A percentile compares a stretch with the other conserved stretches of the same genome.
phyloP scores from a whole-genome alignment of 108 stramenopile species.

The Craspedostauros australis region DNA sequence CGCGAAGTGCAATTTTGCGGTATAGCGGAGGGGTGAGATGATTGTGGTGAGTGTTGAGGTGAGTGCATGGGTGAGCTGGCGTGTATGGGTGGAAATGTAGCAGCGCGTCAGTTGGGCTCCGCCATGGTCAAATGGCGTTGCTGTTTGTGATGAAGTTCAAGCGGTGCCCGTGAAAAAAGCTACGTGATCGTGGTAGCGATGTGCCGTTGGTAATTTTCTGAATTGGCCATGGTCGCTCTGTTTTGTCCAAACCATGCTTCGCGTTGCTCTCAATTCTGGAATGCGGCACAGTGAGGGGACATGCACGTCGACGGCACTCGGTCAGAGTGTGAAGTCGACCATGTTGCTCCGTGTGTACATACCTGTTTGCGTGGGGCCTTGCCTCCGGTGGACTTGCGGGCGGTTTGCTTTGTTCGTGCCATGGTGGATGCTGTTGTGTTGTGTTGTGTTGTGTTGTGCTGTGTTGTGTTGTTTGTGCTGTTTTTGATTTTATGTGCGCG shows the following conservation, averaged over 20 bases:
- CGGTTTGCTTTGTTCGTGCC: conserved; percentile 96
- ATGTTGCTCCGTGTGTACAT: not conserved
- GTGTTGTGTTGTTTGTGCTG: no score
- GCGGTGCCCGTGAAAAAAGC: no score
- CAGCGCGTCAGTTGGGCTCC: no score
- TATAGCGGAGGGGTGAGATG: no score
- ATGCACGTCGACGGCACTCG: not conserved
- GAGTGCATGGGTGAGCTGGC: not conserved
- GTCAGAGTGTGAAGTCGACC: not conserved
- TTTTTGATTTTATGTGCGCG: no score
- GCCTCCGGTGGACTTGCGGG: conserved; percentile 96
- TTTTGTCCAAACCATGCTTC: not conserved
- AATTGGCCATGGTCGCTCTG: not conserved
- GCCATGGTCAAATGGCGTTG: no score
- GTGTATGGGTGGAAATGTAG: not conserved
- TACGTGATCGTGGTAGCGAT: not conserved
- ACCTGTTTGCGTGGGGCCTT: conserved; percentile 93
- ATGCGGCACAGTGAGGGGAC: not conserved
- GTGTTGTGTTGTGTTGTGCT: no score
- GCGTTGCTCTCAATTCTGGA: not conserved
- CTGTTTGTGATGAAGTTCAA: no score
- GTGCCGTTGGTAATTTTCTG: not conserved
- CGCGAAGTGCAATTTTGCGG: no score
- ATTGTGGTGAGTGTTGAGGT: not conserved
- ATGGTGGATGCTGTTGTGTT: conserved; percentile 32